phyloP scores from a whole-genome alignment of 768 basidiomycete species.

The Mycena indigotica region DNA sequence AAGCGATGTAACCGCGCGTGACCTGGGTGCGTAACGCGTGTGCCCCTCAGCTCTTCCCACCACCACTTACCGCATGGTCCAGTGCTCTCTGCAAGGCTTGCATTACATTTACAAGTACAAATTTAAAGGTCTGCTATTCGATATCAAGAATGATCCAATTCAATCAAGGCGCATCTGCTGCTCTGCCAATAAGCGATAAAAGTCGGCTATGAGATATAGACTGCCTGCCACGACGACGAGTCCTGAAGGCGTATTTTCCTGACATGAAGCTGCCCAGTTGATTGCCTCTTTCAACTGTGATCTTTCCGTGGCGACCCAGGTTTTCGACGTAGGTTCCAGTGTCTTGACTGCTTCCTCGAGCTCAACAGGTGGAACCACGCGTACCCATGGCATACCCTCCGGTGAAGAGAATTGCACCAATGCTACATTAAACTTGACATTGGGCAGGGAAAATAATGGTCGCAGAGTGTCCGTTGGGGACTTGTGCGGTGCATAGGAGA shows the following conservation, averaged over 20 bases:
- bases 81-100: no score
- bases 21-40: not conserved
- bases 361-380: constrained; percentile 54
- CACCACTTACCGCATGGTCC: no score
- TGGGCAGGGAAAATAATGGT: constrained; percentile 50
- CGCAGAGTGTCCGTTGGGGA: constrained; percentile 69
- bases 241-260: constrained; percentile 34
- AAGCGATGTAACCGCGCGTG: not conserved
- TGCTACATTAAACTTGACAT: constrained; percentile 49
- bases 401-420: constrained; percentile 70
- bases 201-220: constrained; percentile 91
- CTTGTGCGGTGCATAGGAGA: constrained; percentile 90
- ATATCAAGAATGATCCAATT: no score
- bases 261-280: constrained; percentile 46
- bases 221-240: constrained; percentile 85
- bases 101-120: no score
- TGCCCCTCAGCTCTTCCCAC: not conserved
- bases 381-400: constrained; percentile 95
- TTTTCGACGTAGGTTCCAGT: constrained; percentile 46
- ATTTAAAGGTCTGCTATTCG: not conserved
- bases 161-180: no score
- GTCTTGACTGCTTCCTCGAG: constrained; percentile 47
- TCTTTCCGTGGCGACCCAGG: constrained; percentile 42
- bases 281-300: constrained; percentile 38
- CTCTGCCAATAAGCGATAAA: constrained; percentile 61